Base-by-base conservation (phyloP, 306 rosid species). In the Ziziphus jujuba region DNA sequence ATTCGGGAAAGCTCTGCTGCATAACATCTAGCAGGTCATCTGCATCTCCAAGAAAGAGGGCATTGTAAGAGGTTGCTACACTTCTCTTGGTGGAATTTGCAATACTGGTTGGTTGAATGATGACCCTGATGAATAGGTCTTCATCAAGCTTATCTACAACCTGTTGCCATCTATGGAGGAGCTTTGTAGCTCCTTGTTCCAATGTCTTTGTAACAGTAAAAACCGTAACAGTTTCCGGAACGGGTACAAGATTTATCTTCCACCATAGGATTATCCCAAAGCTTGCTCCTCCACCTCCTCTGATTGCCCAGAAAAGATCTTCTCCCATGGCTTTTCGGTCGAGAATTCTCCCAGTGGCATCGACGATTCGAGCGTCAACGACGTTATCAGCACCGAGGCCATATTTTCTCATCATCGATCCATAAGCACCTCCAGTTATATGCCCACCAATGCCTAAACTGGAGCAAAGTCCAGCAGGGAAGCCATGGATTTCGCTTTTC, bases 221-320 rank as follows among this genome's bases (percentile, higher is more conserved):
- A 72, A 89, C 95, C 17, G 98, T 89, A 63, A 89, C 95, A 0
- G 72, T 81, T 69, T 56, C 35, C 1, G 96, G 98, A 35, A 92
- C 95, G 7, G 89, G 86, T 38, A 87, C 96, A 0, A 92, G 84
- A 34, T 81, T 92, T 31, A 92, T 81, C 79, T 89, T 87, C 98
- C 96, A 92, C 95, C 91, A 81, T 1, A 92, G 88, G 34, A 92
- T 77, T 47, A 92, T 34, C 9, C 98, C 96, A 63, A 89, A 89
- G 66, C 98, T 92, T 58, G 72, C 93, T 35, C 96, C 98, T 36
- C 92, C 98, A 3, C 92, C 92, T n/a, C 98, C 98, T 81, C 95
- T 72, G 44, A 92, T 87, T 1, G 92, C 98, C 95, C 96, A 92
- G 70, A 92, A 92, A 2, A 87, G 31, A 21, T 92, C 96, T 44